Evolutionary conservation across 2,329 filamentous ascomycete genomes (phyloP).

Genomic region (Pseudocercospora ulei): DNA sequence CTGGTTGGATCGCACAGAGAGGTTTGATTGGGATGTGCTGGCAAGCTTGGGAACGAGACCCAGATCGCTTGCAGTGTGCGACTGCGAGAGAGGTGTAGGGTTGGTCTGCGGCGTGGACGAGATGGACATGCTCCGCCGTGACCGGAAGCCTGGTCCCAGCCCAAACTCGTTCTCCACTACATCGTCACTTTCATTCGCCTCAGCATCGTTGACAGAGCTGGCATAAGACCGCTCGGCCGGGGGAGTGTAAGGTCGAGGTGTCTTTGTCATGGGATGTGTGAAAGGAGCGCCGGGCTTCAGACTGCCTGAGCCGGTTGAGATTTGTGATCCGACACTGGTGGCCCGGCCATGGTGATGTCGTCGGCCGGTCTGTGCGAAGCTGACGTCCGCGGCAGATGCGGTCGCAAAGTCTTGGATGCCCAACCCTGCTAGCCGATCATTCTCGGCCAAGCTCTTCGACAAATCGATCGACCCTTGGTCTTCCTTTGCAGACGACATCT

Average conservation of each 20-base stretch:
- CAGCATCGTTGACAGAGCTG: slow-evolving; percentile 41
- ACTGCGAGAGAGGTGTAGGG: slow-evolving; percentile 31
- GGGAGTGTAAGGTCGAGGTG: slow-evolving; percentile 47
- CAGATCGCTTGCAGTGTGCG: slow-evolving; percentile 33
- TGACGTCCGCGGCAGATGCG: slow-evolving; percentile 39
- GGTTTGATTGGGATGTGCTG: slow-evolving; percentile 46
- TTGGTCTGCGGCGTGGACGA: slow-evolving; percentile 31
- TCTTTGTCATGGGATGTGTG: slow-evolving; percentile 49
- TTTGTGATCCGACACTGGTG: slow-evolving; percentile 48
- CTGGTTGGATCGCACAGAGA: slow-evolving; percentile 39
- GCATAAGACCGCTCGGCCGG: slow-evolving; percentile 45
- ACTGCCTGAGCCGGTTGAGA: slow-evolving; percentile 43
- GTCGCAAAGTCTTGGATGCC: slow-evolving; percentile 45
- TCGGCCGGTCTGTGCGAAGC: slow-evolving; percentile 36
- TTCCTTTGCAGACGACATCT: slow-evolving; percentile 44
- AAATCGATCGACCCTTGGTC: slow-evolving; percentile 42
- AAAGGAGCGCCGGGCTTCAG: slow-evolving; percentile 45
- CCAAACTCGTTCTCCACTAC: slow-evolving; percentile 42
- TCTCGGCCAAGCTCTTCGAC: slow-evolving; percentile 47
- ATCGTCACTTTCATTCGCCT: slow-evolving; percentile 36
- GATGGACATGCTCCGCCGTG: slow-evolving; percentile 40
- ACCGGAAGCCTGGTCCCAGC: slow-evolving; percentile 33
- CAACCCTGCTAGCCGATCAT: slow-evolving; percentile 45
- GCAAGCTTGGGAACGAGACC: slow-evolving; percentile 42
- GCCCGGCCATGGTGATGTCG: slow-evolving; percentile 45